These are phyloP conservation scores for Strobilomyces confusus DNA, from an alignment of 768 basidiomycete species.

Conservation along the genomic window DNA sequence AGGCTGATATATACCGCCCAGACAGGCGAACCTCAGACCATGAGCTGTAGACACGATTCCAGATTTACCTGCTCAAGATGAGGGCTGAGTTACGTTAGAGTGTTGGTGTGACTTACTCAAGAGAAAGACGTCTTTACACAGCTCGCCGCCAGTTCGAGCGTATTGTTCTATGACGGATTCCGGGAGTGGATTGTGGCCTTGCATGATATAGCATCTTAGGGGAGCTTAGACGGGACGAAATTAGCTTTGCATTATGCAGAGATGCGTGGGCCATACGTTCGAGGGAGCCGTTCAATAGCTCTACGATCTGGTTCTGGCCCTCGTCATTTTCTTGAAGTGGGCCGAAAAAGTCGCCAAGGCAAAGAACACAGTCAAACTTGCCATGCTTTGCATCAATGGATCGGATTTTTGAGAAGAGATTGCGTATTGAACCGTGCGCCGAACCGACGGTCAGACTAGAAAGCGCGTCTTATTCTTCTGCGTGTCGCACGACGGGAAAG, in stretches of 20 bases:
- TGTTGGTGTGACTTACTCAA: conserved; percentile 55
- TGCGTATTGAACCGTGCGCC: conserved; percentile 65
- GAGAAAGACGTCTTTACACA: conserved; percentile 80
- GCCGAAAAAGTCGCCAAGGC: conserved; percentile 84
- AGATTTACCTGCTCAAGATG: conserved; percentile 63
- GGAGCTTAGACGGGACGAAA: conserved; percentile 52
- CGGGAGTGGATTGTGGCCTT: conserved; percentile 77
- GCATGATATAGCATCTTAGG: conserved; percentile 89
- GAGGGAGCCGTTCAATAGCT: conserved; percentile 63
- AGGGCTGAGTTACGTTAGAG: background rate
- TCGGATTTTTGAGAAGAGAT: conserved; percentile 78
- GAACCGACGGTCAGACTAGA: conserved; percentile 75
- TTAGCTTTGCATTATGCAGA: conserved; percentile 3
- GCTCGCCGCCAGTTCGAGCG: conserved; percentile 68
- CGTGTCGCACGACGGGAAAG: background rate
- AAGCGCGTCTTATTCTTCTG: conserved; percentile 1
- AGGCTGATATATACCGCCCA: conserved; percentile 73
- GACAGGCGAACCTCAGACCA: conserved; percentile 79
- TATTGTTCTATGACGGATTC: conserved; percentile 69
- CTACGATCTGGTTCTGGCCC: conserved; percentile 48
- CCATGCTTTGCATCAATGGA: conserved; percentile 89
- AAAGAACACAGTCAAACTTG: conserved; percentile 82
- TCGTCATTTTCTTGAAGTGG: conserved; percentile 35
- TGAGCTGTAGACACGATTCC: conserved; percentile 74
- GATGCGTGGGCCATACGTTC: conserved; percentile 45